A percentile compares a stretch with the other conserved stretches of the same genome.
Conservation (phyloP, 2,329 filamentous ascomycete species). For the Botrytis deweyae region DNA sequence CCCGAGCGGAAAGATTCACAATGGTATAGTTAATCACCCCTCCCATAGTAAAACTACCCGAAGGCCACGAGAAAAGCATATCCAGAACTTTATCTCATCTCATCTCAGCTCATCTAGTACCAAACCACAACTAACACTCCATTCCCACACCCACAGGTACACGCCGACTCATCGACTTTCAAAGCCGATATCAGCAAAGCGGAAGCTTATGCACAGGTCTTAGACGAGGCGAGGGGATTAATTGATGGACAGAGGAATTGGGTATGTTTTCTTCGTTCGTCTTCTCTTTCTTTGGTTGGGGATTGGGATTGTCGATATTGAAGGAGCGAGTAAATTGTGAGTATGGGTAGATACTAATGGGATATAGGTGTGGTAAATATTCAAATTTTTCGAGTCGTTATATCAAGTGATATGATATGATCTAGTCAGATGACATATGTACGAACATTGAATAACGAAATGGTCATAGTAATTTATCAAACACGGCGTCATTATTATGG, state of each 20-base stretch:
- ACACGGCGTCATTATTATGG: slow-evolving; percentile 74
- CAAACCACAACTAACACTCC: background rate
- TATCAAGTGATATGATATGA: slow-evolving; percentile 14
- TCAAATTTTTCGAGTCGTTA: background rate
- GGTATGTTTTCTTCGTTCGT: slow-evolving; percentile 49
- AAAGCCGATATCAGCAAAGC: slow-evolving; percentile 63
- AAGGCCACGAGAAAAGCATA: background rate
- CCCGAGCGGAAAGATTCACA: background rate
- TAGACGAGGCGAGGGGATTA: slow-evolving; percentile 67
- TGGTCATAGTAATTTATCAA: slow-evolving; percentile 66
- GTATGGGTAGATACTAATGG: background rate
- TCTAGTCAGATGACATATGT: background rate
- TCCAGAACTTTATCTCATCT: background rate
- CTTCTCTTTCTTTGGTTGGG: background rate
- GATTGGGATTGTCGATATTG: background rate
- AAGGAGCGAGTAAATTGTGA: background rate
- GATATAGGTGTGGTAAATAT: slow-evolving; percentile 10
- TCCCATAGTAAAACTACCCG: too few relatives aligned
- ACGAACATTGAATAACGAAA: background rate
- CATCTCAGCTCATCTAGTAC: background rate
- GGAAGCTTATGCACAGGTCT: slow-evolving; percentile 71
- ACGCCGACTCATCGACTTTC: slow-evolving; percentile 79
- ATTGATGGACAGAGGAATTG: slow-evolving; percentile 76
- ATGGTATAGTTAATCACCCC: background rate
- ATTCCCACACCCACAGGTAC: slow-evolving; percentile 40